Conservation (phyloP, 208 protist genomes). For the Acanthamoeba lenticulata region DNA sequence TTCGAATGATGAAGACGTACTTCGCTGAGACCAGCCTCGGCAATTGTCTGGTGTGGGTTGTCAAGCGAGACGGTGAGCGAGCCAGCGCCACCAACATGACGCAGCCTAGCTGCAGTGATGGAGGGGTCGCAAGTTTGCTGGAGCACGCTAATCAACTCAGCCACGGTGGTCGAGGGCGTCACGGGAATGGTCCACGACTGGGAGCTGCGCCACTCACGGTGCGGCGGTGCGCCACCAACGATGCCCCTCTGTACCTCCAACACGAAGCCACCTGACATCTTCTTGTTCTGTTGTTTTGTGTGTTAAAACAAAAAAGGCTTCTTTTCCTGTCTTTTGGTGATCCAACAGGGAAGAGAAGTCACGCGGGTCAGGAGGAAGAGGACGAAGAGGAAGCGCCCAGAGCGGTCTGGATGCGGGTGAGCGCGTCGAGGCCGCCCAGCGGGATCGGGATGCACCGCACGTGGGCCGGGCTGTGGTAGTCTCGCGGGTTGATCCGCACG, state of each 20-base stretch:
- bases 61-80: not conserved
- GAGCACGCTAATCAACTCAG: not conserved
- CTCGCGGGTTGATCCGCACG: not conserved
- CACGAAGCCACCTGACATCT: not conserved
- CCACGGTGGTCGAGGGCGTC: not conserved
- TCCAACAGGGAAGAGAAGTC: no score
- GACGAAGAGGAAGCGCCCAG: no score
- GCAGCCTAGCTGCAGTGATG: not conserved
- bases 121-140: not conserved
- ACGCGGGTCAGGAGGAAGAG: no score
- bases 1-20: not conserved
- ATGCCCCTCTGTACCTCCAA: not conserved
- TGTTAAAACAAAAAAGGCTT: no score
- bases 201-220: not conserved
- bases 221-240: not conserved
- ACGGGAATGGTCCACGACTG: not conserved
- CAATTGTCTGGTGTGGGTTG: not conserved
- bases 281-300: no score
- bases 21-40: not conserved
- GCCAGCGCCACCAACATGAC: not conserved
- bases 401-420: not conserved
- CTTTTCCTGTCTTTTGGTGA: no score
- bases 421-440: not conserved
- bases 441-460: not conserved
- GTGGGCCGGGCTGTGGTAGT: not conserved